Base-by-base conservation (phyloP, 2,329 filamentous ascomycete genomes). In the Diatrype stigma region DNA sequence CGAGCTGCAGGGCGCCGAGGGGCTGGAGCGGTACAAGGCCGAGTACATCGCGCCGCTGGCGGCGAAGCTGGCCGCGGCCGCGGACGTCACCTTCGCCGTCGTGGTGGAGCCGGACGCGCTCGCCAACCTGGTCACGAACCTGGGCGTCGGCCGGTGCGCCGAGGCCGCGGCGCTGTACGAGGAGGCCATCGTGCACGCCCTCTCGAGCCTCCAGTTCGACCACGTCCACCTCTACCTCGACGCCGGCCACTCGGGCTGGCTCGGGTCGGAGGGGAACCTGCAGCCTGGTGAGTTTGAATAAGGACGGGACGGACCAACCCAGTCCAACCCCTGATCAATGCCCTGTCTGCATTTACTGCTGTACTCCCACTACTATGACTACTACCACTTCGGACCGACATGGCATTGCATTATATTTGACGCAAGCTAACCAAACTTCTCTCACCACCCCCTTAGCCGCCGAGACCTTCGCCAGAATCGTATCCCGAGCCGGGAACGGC, bases 141-240 rank as follows among this genome's bases (percentile, higher is more conserved):
- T 75, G 57, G 70, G 70, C 56, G 71, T 79, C 6, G 55, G 71
- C 51, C 80, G 79, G 65, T 82, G 80, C 60, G 45, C 71, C 47
- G 66, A 66, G 46, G 76, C 79, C 10, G 67, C 74, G n/a, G 56
- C 62, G 5, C 73, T 74, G 16, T 82, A 82, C 63, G 65, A 74
- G 45, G 71, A 73, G 42, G 72, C 76, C 60, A 76, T 73, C 35
- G 64, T 73, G 55, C 79, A 82, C 59, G 79, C 79, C 42, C 52
- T 82, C 53, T 71, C 68, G 53, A 63, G 73, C 48, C 73, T 82
- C 26, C 76, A 82, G 64, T 70, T 81, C 11, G 73, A 77, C 52
- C 79, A 82, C 57, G 78, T 82, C 23, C 70, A 74, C 63, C 79
- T 80, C 78, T 82, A 82, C 56, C 68, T 82, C 45, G 79, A 82